Evolutionary conservation across 495 filamentous ascomycete species (phyloP).

Genomic region (Amphirosellinia nigrospora): DNA sequence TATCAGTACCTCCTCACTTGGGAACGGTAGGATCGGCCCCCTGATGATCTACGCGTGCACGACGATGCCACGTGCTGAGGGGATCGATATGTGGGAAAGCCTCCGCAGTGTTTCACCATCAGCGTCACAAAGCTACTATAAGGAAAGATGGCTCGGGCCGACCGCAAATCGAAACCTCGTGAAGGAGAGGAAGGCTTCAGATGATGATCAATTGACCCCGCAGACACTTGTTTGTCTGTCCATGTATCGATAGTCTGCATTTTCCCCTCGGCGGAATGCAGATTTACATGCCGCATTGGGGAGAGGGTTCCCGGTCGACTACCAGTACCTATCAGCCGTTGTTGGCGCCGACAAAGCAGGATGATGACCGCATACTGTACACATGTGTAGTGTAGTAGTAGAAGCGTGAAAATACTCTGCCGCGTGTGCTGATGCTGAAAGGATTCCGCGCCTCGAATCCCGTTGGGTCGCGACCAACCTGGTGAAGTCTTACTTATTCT

Average conservation of each 20-base stretch:
- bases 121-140: neutral
- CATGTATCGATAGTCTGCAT: neutral
- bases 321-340: neutral
- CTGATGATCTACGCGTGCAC: constrained; percentile 4
- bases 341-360: neutral
- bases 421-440: neutral
- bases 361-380: constrained; percentile 19
- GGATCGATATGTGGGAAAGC: neutral
- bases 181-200: neutral
- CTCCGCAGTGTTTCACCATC: neutral
- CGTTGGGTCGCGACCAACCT: too few relatives aligned
- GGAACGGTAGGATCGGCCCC: constrained; percentile 1
- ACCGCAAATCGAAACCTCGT: neutral
- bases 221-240: neutral
- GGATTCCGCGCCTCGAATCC: neutral
- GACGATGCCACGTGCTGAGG: constrained; percentile 24
- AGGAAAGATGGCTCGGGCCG: neutral
- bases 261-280: neutral
- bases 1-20: neutral
- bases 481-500: neutral
- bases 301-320: neutral
- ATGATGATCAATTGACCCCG: neutral
- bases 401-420: neutral
- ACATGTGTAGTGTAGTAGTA: neutral
- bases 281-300: neutral